Evolutionary conservation across 495 filamentous ascomycete species (phyloP).

Genomic region (Chaetomium tenue): DNA sequence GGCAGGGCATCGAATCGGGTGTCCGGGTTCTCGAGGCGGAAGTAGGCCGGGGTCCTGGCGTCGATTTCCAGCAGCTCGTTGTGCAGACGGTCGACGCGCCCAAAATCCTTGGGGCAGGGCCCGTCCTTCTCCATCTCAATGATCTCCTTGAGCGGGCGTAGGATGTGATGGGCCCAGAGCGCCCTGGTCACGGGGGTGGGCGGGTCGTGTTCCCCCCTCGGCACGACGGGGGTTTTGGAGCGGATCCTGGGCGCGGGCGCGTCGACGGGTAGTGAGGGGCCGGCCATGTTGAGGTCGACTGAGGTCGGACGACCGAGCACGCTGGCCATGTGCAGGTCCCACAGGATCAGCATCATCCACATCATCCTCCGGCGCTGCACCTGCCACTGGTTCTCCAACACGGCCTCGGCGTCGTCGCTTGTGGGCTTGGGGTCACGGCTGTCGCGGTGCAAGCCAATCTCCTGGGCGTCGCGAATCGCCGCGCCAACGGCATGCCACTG

Average conservation of each 20-base stretch:
- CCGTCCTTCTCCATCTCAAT: slow-evolving; percentile 53
- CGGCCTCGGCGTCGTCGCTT: slow-evolving; percentile 42
- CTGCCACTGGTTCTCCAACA: slow-evolving; percentile 53
- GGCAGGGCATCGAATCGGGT: slow-evolving; percentile 51
- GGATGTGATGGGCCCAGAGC: slow-evolving; percentile 39
- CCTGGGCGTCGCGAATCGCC: slow-evolving; percentile 60
- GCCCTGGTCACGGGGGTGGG: slow-evolving; percentile 46
- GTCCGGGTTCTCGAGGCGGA: slow-evolving; percentile 55
- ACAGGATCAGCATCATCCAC: slow-evolving; percentile 57
- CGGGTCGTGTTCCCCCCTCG: slow-evolving; percentile 39
- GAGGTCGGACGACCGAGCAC: slow-evolving; percentile 59
- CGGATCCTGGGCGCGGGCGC: slow-evolving; percentile 35
- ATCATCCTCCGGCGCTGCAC: slow-evolving; percentile 52
- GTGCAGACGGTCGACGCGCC: slow-evolving; percentile 54
- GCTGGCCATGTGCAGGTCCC: slow-evolving; percentile 60
- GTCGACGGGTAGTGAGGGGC: slow-evolving; percentile 44
- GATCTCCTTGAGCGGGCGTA: slow-evolving; percentile 40
- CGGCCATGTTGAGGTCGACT: slow-evolving; percentile 46
- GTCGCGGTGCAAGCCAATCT: slow-evolving; percentile 59
- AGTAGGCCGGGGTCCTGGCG: slow-evolving; percentile 50
- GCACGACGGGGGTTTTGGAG: slow-evolving; percentile 37
- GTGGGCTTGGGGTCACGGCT: slow-evolving; percentile 41
- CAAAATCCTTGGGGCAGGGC: slow-evolving; percentile 51
- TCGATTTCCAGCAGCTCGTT: slow-evolving; percentile 48
- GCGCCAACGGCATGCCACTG: slow-evolving; percentile 60